Evolutionary conservation across 106 monocot genomes (phyloP).

Genomic region (Xerophyta viscosa): DNA sequence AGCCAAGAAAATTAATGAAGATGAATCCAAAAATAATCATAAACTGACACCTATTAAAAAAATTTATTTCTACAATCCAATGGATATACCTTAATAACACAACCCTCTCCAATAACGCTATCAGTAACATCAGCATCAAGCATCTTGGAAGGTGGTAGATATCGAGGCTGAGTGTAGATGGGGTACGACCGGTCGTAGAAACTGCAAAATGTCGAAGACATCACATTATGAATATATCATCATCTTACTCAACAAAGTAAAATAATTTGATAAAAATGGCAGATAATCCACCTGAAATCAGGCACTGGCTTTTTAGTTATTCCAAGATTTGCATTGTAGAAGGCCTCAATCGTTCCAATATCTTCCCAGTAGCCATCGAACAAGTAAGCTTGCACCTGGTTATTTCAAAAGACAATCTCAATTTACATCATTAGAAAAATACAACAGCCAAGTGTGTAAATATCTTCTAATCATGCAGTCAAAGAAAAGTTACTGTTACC

Average conservation of each 20-base stretch:
- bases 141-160: slow-evolving; percentile 96
- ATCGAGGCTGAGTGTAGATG: slow-evolving; percentile 90
- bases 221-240: background rate
- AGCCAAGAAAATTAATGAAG: too few relatives aligned
- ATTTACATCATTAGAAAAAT: too few relatives aligned
- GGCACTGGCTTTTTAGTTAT: slow-evolving; percentile 95
- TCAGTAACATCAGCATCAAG: slow-evolving; percentile 90
- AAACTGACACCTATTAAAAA: too few relatives aligned
- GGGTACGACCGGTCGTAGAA: slow-evolving; percentile 96
- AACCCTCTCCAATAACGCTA: slow-evolving; percentile 97
- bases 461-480: too few relatives aligned
- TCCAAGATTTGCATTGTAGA: slow-evolving; percentile 97
- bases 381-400: slow-evolving; percentile 88
- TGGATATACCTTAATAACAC: slow-evolving; percentile 80
- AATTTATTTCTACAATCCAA: too few relatives aligned
- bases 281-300: slow-evolving; percentile 69
- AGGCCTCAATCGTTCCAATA: slow-evolving; percentile 96
- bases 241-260: too few relatives aligned
- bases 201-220: slow-evolving; percentile 21
- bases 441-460: too few relatives aligned
- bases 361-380: slow-evolving; percentile 99
- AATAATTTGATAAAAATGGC: background rate
- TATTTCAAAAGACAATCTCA: background rate
- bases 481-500: too few relatives aligned
- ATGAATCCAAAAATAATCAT: too few relatives aligned